phyloP scores from a whole-genome alignment of 345 rosid genomes.

The Hibiscus trionum region DNA sequence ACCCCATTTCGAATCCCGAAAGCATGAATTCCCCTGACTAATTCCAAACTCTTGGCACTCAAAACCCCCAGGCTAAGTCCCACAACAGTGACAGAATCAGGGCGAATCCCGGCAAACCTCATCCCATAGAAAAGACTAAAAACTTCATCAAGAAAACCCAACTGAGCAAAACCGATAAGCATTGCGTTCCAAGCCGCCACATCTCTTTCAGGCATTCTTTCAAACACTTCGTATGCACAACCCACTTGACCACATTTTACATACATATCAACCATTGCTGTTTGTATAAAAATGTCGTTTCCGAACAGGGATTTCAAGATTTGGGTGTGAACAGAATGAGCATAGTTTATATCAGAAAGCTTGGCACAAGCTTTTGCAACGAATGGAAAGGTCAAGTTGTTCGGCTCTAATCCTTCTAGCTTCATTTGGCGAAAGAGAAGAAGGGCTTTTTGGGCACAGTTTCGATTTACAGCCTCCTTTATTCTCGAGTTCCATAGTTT shows the following conservation, averaged over 20 bases:
- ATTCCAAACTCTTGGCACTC: constrained; percentile 19
- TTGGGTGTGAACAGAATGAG: constrained; percentile 38
- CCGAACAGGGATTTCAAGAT: constrained; percentile 39
- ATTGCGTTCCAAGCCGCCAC: constrained; percentile 55
- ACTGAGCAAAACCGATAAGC: constrained; percentile 42
- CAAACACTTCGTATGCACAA: constrained; percentile 37
- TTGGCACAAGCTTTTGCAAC: constrained; percentile 57
- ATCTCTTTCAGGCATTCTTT: constrained; percentile 46
- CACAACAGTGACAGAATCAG: constrained; percentile 55
- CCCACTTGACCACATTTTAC: constrained; percentile 30
- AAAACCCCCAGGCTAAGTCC: constrained; percentile 30
- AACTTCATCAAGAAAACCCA: constrained; percentile 23
- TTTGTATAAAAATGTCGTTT: constrained; percentile 39
- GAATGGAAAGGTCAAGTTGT: constrained; percentile 52
- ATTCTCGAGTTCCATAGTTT: constrained; percentile 36
- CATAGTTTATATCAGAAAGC: constrained; percentile 19
- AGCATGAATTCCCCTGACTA: constrained; percentile 34
- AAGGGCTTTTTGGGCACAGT: constrained; percentile 30
- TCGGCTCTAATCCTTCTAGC: constrained; percentile 33
- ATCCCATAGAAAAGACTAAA: constrained; percentile 32
- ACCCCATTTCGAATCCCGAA: constrained; percentile 47
- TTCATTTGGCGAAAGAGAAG: constrained; percentile 42
- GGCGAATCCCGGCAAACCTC: constrained; percentile 30
- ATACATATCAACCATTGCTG: constrained; percentile 41
- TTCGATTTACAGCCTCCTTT: constrained; percentile 34